Base-by-base conservation (phyloP, 768 basidiomycete genomes). In the Artomyces pyxidatus region DNA sequence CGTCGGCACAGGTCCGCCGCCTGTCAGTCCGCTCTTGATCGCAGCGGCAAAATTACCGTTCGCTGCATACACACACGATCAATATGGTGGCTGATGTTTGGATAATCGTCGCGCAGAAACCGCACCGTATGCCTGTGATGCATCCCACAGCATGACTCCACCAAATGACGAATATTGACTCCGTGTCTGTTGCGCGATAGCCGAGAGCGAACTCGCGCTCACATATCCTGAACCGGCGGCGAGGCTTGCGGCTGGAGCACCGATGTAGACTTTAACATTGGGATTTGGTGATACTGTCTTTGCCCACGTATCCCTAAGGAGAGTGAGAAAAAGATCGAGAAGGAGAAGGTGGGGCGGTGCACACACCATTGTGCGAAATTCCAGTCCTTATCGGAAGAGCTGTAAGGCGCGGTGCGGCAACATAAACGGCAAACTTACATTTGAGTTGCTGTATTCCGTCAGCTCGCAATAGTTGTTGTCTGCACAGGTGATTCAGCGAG, bases 191-290 rank as follows among this genome's bases (percentile, higher is more conserved):
- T 68, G 62, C 12, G 76, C 70, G 35, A 78, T 76, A 48, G 29
- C 69, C 22, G 66, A 69, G 42, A 83, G 65, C 7, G 73, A 76
- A 23, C 55, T 59, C 11, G 73, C 68, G 47, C 65, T 60, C n/a
- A 78, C 76, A 61, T 77, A 83, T n/a, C 81, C 82, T 11, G 72
- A 70, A 4, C 78, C 76, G 23, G 80, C 78, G 4, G 81, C 80
- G 1, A 71, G 62, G 22, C 66, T 64, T 8, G 80, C 74, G 4
- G 77, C 83, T 4, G 83, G 81, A 32, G 77, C 80, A 41, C 81
- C 82, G 46, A 85, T 76, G 64, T 76, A 83, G 17, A 85, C 66
- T 61, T 81, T 81, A 26, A 82, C 77, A 53, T 80, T 74, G 51
- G 66, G 69, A 66, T 81, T 83, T 0, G 74, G 73, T 43, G 80